Evolutionary conservation across 1,139 yeast species (phyloP), one percentile per base, ranked within the genome.

Genomic region (Debaryomyces psychrophilus): DNA sequence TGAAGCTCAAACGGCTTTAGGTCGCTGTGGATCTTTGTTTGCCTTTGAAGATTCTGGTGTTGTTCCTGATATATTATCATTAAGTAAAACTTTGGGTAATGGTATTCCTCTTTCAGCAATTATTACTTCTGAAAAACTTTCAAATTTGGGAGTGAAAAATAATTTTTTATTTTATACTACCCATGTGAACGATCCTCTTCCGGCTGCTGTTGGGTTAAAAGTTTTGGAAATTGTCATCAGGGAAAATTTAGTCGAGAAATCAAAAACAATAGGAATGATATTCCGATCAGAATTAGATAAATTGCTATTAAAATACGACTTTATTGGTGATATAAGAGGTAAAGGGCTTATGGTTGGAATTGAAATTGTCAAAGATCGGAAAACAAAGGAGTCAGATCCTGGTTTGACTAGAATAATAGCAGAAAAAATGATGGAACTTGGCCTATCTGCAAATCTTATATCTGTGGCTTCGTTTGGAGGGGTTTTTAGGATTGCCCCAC

Each of bases 101-200:
- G 97, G 97, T n/a, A 86, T 81, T 70, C 97, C 97, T 27, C 83
- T 89, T 52, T 95, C 90, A 41, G 96, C 96, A 6, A 85, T 92
- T 2, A 76, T 89, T 74, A 81, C 89, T 46, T 79, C 87, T 42
- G 89, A 86, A 53, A 72, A 78, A 45, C 85, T 89, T 31, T 90
- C 87, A 58, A 63, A 70, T 12, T 80, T 73, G 2, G 89, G 86
- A 26, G 96, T 96, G 47, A 96, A 90, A 60, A 96, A 89, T 60
- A 96, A 96, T 44, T 29, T 38, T 31, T 28, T 37, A 11, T 37
- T 37, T 12, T 37, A 37, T 23, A 89, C 96, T 8, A 89, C 97
- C 0, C 90, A 86, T 59, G 96, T 96, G 51, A 96, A 96, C 43
- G 89, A 89, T 63, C 96, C 96, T 41, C 69, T 89, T 51, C 96